Percentiles rank a stretch among this genome's conserved stretches.
Evolutionary conservation across 345 rosid species (phyloP).

Genomic region (Gossypium thurberi): DNA sequence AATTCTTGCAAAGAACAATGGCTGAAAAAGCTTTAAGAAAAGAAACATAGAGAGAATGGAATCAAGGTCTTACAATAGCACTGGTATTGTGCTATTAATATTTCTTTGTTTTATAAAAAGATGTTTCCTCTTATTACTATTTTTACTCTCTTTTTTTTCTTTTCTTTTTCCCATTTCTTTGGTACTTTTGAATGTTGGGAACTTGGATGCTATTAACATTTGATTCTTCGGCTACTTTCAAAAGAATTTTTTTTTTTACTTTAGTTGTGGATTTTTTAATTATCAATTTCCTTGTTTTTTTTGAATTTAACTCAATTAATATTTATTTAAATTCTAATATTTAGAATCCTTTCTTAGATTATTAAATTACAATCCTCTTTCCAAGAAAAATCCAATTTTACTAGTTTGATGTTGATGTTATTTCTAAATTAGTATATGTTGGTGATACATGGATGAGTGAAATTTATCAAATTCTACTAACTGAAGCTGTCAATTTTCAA

Average conservation of each 20-base stretch:
- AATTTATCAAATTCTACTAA: no score
- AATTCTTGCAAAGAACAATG: slow-evolving; percentile 39
- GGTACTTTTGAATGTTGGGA: neutral
- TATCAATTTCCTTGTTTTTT: no score
- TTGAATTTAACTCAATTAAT: neutral
- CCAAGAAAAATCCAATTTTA: no score
- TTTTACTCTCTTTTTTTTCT: slow-evolving; percentile 1
- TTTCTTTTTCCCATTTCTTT: neutral
- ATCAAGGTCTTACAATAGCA: slow-evolving; percentile 47
- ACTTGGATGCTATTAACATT: neutral
- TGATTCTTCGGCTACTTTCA: slow-evolving; percentile 13
- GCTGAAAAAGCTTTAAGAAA: neutral
- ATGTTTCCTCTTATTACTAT: slow-evolving; percentile 44
- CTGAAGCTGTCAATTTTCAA: no score
- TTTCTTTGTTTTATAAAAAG: slow-evolving; percentile 17
- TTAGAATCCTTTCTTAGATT: no score
- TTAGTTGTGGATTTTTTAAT: neutral
- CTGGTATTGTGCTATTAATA: slow-evolving; percentile 36
- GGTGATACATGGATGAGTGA: no score
- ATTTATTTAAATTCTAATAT: no score
- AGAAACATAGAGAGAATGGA: slow-evolving; percentile 3
- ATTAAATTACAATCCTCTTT: no score
- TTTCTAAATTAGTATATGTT: no score
- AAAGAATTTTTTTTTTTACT: neutral
- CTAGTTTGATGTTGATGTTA: no score